These are phyloP conservation scores for Lactifluus rugatus DNA, from an alignment of 768 basidiomycete genomes.

Conservation along the genomic window DNA sequence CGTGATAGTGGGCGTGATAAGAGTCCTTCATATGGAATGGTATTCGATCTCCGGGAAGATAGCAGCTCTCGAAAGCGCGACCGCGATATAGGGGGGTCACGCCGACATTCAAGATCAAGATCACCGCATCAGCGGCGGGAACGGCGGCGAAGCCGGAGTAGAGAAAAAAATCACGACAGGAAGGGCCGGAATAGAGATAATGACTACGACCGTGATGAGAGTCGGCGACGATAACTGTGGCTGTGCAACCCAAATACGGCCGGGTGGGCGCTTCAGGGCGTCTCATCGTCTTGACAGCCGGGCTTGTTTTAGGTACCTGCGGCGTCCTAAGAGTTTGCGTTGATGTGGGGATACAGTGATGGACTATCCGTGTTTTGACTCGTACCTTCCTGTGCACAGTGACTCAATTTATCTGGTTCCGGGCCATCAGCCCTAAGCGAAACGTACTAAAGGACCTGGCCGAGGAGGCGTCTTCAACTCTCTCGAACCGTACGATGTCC, in stretches of 20 bases:
- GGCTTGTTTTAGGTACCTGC: not conserved
- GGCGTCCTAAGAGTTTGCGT: not conserved
- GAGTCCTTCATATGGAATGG: slow-evolving; percentile 57
- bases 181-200: slow-evolving; percentile 4
- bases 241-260: slow-evolving; percentile 5
- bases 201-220: slow-evolving; percentile 9
- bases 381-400: slow-evolving; percentile 1
- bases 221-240: too few relatives aligned
- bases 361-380: not conserved
- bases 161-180: slow-evolving; percentile 8
- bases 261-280: too few relatives aligned
- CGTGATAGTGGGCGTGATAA: slow-evolving; percentile 33
- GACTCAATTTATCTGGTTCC: not conserved
- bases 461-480: not conserved
- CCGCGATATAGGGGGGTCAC: slow-evolving; percentile 21
- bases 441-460: slow-evolving; percentile 8
- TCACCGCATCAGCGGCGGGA: slow-evolving; percentile 30
- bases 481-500: not conserved
- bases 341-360: slow-evolving; percentile 4
- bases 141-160: slow-evolving; percentile 40
- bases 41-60: slow-evolving; percentile 60
- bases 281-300: not conserved
- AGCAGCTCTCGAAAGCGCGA: not conserved
- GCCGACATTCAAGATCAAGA: slow-evolving; percentile 25
- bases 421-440: slow-evolving; percentile 2